phyloP scores from a whole-genome alignment of 2,329 filamentous ascomycete species.

The Penicillium glabrum region DNA sequence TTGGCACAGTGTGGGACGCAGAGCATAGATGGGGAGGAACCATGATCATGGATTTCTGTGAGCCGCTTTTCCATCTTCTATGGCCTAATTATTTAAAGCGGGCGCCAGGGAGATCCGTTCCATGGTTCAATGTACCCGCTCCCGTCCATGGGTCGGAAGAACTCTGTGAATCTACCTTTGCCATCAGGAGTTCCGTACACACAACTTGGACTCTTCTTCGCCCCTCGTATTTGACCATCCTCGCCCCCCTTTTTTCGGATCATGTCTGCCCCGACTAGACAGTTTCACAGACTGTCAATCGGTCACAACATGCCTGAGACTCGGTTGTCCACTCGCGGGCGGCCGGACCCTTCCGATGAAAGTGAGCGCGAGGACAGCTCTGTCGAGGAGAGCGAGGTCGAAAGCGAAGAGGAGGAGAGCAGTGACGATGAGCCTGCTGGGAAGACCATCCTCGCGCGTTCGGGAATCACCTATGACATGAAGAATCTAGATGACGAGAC shows the following conservation, averaged over 20 bases:
- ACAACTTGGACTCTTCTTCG: background rate
- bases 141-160: conserved; percentile 37
- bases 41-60: background rate
- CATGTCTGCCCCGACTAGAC: conserved; percentile 43
- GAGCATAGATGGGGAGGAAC: conserved; percentile 1
- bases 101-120: conserved; percentile 21
- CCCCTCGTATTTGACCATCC: conserved; percentile 2
- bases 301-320: conserved; percentile 33
- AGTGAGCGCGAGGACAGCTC: conserved; percentile 15
- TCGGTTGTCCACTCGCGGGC: conserved; percentile 25
- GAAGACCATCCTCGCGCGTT: conserved; percentile 29
- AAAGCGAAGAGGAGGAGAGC: conserved; percentile 17
- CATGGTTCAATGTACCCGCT: conserved; percentile 35
- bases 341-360: conserved; percentile 18
- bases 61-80: background rate
- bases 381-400: conserved; percentile 10
- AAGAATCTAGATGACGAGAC: conserved; percentile 29
- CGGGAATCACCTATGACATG: conserved; percentile 39
- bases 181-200: conserved; percentile 2
- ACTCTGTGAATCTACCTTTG: conserved; percentile 22
- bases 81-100: conserved; percentile 27
- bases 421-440: conserved; percentile 16
- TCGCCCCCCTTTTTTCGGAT: conserved; percentile 10
- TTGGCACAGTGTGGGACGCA: background rate
- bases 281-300: conserved; percentile 41